These are phyloP conservation scores for Magnolia officinalis DNA, from an alignment of 164 flowering plant species.

Conservation along the genomic window DNA sequence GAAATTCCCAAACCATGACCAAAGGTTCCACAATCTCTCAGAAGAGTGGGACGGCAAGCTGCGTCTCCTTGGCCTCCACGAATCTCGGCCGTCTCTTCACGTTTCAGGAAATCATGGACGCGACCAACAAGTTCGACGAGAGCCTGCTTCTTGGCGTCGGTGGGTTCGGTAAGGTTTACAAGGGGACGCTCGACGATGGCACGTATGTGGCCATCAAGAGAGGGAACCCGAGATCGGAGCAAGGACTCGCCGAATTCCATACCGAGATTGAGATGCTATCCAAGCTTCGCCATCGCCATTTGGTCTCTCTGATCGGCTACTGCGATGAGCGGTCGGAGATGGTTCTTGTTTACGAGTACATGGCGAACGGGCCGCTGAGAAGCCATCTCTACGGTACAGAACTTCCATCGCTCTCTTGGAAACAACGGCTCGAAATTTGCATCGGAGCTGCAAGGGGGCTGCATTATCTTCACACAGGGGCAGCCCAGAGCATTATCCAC, in stretches of 20 bases:
- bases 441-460: constrained; percentile 94
- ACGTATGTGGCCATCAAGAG: constrained; percentile 81
- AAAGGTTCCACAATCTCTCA: constrained; percentile 70
- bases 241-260: constrained; percentile 83
- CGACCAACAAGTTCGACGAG: constrained; percentile 85
- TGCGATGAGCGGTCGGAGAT: constrained; percentile 90
- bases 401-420: constrained; percentile 77
- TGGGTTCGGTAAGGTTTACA: constrained; percentile 88
- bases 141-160: constrained; percentile 79
- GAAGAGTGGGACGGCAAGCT: constrained; percentile 87
- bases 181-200: constrained; percentile 79
- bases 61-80: constrained; percentile 63
- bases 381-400: constrained; percentile 86
- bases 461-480: constrained; percentile 94
- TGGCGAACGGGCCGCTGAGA: constrained; percentile 92
- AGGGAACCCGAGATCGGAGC: constrained; percentile 86
- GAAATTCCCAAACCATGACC: constrained; percentile 72
- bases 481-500: constrained; percentile 82
- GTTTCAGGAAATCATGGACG: constrained; percentile 77
- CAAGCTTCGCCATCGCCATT: constrained; percentile 93
- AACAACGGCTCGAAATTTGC: constrained; percentile 87
- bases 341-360: constrained; percentile 87
- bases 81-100: constrained; percentile 66
- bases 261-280: constrained; percentile 95
- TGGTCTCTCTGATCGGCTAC: constrained; percentile 86